A percentile compares a stretch with the other conserved stretches of the same genome.
Evolutionary conservation across 306 rosid species (phyloP).

Genomic region (Begonia peltatifolia): DNA sequence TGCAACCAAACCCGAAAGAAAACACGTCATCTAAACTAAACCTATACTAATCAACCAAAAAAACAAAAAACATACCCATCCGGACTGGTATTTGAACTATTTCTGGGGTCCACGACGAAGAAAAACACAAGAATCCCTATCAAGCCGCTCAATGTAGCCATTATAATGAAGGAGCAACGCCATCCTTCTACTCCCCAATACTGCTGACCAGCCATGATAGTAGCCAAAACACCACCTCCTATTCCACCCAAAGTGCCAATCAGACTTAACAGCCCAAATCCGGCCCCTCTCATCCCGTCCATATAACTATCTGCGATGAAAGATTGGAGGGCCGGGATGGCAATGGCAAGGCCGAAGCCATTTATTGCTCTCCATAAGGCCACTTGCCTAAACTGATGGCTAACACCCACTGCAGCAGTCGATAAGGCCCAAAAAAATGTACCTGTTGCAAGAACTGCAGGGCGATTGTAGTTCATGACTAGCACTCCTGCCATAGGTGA

Average conservation of each 20-base stretch:
- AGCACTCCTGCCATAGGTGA: slow-evolving; percentile 85
- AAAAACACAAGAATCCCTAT: slow-evolving; percentile 57
- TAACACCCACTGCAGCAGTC: slow-evolving; percentile 64
- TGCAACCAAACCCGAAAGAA: slow-evolving; percentile 14
- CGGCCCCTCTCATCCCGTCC: slow-evolving; percentile 60
- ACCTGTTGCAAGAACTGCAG: slow-evolving; percentile 62
- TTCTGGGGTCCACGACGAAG: slow-evolving; percentile 53
- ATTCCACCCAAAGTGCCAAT: slow-evolving; percentile 66
- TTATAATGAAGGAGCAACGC: slow-evolving; percentile 61
- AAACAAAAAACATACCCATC: neutral
- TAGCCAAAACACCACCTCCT: slow-evolving; percentile 82
- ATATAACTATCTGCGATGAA: slow-evolving; percentile 74
- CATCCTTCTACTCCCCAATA: slow-evolving; percentile 66
- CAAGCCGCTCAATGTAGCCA: slow-evolving; percentile 55
- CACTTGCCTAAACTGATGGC: slow-evolving; percentile 42
- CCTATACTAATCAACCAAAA: no score
- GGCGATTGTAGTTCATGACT: slow-evolving; percentile 56
- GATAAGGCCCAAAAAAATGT: slow-evolving; percentile 79
- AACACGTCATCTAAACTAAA: slow-evolving; percentile 4
- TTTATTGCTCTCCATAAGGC: slow-evolving; percentile 86
- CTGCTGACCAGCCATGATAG: slow-evolving; percentile 67
- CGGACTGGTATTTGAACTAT: neutral
- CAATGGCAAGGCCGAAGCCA: slow-evolving; percentile 84
- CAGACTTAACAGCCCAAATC: slow-evolving; percentile 63
- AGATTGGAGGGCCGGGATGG: slow-evolving; percentile 83